Base-by-base conservation (phyloP, 176 grass and related monocot genomes). In the Triticum monococcum region DNA sequence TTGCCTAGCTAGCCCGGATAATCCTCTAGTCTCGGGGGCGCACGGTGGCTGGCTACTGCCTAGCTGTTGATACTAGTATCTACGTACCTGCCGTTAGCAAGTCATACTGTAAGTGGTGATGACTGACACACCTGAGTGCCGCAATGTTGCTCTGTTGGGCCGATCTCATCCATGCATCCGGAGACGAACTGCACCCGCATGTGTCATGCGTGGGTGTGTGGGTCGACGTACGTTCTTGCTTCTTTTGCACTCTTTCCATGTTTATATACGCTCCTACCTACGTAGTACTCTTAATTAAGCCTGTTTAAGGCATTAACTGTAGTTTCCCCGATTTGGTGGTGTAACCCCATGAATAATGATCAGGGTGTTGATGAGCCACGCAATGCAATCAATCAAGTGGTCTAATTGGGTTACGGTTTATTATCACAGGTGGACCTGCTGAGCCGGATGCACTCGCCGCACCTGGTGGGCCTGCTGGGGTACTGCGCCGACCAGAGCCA, bases 401-500 rank as follows among this genome's bases (percentile, higher is more conserved):
- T n/a, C n/a, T n/a, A n/a, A 41, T 3, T 38, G 36, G 23, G 30
- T 60, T 61, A 24, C 32, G 4, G 35, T 61, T 9, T 23, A 9
- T 4, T 75, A 30, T 30, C 28, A 38, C 88, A 99, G 97, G 97
- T 99, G 54, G 97, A 99, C 68, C 92, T 96, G 22, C 79, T 99
- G 56, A 99, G 97, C 87, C 45, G 89, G 85, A 81, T 99, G 90
- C 71, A 96, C 89, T 99, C 87, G 16, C 76, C 86, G 52, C 89
- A 94, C 83, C 82, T 99, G 81, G 90, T 99, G 35, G 85, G 92
- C 2, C 78, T 99, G 79, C 88, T 99, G 36, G 97, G 97, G 48
- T 99, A 99, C 89, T 99, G 97, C 68, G 97, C 97, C 3, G 97
- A 99, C 70, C 94, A 90, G 85, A 93, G 90, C 72, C 97, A 99